Base-by-base conservation (phyloP, 805 yeast species). In the Cyberlindnera galapagoensis region DNA sequence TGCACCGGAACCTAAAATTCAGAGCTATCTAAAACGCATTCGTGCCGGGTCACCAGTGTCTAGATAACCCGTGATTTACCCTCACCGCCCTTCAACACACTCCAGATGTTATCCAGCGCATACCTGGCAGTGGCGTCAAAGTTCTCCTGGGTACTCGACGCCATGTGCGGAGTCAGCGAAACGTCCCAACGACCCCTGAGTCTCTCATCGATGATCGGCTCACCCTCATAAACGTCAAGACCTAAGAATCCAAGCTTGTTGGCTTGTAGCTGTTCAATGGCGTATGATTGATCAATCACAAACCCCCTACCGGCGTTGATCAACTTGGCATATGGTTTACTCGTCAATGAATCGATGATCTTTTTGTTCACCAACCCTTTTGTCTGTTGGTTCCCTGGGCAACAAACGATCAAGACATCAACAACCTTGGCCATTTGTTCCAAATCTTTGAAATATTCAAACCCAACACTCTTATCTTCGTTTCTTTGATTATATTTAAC, bases 231-330 rank as follows among this genome's bases (percentile, higher is more conserved):
- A 3, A 77, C 83, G 47, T 77, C 85, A 31, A 70, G 53, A 0
- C 81, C 85, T 5, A 77, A 67, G 52, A 69, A 75, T 24, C 71
- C 56, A 5, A 76, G 54, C 21, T 63, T 63, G 0, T 76, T 76
- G 6, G 50, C 28, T 31, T 62, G 53, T 3, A 55, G 34, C 10
- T 32, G 31, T 10, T 57, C 54, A 8, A 70, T 64, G 16, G 76
- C 56, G 2, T 71, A 73, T 9, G 62, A 56, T 44, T 71, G 74
- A 38, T 47, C 77, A 27, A 76, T 50, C 11, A 74, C 62, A 7
- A 58, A 45, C 2, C 83, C 85, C 37, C 84, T 58, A 4, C 84
- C 83, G 16, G 75, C 65, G 50, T 76, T 77, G 40, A 77, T 66
- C 21, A 78, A 47, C 34, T 74, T 60, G 22, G 65, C 51, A 5